Conservation (phyloP, 768 basidiomycete species). For the Roridomyces roridus region DNA sequence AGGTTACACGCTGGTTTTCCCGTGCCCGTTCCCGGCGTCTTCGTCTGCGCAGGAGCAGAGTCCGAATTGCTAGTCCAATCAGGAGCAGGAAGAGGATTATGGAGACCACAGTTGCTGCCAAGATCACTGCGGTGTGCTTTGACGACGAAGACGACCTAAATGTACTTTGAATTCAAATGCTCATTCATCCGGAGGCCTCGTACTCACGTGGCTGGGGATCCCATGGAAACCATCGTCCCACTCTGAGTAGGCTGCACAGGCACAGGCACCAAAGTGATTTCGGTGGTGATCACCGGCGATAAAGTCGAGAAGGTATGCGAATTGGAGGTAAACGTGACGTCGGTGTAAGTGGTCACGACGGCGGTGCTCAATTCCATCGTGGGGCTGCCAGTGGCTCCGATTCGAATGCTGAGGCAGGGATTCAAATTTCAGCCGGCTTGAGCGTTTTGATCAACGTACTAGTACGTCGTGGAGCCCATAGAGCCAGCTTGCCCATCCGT, state of each 20-base stretch:
- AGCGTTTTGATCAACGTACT: too few species aligned
- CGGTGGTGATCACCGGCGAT: neutral
- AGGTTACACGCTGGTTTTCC: too few species aligned
- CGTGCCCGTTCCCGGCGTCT: neutral
- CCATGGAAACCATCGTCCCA: too few species aligned
- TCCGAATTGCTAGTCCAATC: neutral
- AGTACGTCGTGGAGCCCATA: too few species aligned
- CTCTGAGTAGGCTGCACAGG: neutral
- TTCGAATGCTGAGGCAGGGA: neutral
- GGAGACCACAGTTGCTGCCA: neutral
- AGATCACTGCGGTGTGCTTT: neutral
- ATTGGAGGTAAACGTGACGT: neutral
- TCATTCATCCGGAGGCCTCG: too few species aligned
- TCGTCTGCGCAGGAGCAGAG: neutral
- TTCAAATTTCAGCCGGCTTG: too few species aligned
- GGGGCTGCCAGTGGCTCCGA: neutral
- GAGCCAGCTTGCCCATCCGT: too few species aligned
- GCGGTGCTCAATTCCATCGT: neutral
- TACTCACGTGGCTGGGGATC: too few species aligned
- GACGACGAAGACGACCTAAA: neutral
- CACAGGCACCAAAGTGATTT: neutral
- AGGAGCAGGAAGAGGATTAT: neutral
- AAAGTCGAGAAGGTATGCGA: constrained; percentile 1
- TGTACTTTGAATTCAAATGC: neutral
- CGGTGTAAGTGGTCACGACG: neutral